A percentile compares a stretch with the other conserved stretches of the same genome.
These are phyloP conservation scores for Candida qinlingensis DNA, from an alignment of 805 yeast species.

Conservation along the genomic window DNA sequence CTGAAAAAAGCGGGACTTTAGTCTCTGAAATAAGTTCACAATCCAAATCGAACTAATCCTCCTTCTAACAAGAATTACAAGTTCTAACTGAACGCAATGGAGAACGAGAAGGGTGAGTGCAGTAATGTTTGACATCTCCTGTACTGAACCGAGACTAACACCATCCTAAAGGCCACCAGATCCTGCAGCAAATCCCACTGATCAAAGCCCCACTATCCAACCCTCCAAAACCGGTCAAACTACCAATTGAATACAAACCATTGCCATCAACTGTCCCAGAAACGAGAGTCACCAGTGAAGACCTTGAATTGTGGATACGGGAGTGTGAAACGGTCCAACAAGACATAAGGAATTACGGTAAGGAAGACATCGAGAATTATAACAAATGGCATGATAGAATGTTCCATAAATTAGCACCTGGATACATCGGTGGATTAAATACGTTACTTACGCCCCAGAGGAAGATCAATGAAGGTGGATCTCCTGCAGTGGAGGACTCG, in stretches of 20 bases:
- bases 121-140: neutral
- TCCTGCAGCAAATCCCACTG: slow-evolving; percentile 49
- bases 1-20: neutral
- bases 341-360: slow-evolving; percentile 23
- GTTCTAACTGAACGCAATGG: neutral
- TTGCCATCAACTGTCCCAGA: slow-evolving; percentile 32
- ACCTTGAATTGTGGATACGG: slow-evolving; percentile 26
- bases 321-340: slow-evolving; percentile 29
- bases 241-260: slow-evolving; percentile 42
- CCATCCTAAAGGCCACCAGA: slow-evolving; percentile 35
- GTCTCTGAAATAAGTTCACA: too few species aligned
- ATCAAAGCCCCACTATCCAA: slow-evolving; percentile 45
- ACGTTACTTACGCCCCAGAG: slow-evolving; percentile 18
- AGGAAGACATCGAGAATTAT: slow-evolving; percentile 21
- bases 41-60: too few species aligned
- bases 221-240: slow-evolving; percentile 51
- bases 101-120: slow-evolving; percentile 8
- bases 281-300: slow-evolving; percentile 25
- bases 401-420: slow-evolving; percentile 35
- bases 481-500: slow-evolving; percentile 14
- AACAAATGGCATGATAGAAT: slow-evolving; percentile 29
- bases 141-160: neutral
- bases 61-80: too few species aligned
- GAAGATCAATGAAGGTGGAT: slow-evolving; percentile 1
- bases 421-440: slow-evolving; percentile 29